Evolutionary conservation across 1,139 yeast species (phyloP).

Genomic region (Nakaseomyces glabratus): DNA sequence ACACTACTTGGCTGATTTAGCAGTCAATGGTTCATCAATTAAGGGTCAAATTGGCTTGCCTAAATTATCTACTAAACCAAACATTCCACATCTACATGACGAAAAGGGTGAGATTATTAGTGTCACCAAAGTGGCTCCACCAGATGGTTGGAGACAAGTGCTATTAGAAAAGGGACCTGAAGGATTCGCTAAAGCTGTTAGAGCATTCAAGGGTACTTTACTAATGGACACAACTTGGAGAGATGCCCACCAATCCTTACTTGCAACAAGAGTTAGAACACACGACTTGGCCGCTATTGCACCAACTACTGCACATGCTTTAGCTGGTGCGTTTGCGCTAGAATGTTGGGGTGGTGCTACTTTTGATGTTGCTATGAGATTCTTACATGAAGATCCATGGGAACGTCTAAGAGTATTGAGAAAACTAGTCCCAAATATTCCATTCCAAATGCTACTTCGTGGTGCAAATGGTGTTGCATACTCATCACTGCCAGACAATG

Average conservation of each 20-base stretch:
- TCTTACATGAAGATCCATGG: conserved; percentile 98
- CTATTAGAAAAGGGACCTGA: conserved; percentile 80
- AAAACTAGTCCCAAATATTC: conserved; percentile 90
- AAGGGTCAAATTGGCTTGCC: conserved; percentile 94
- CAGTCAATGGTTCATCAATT: conserved; percentile 90
- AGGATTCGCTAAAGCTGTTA: conserved; percentile 78
- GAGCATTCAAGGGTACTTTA: conserved; percentile 76
- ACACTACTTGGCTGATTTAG: conserved; percentile 81
- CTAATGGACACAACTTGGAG: conserved; percentile 99
- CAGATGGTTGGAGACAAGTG: conserved; percentile 88
- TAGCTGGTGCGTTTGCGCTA: conserved; percentile 86
- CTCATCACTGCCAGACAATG: conserved; percentile 95
- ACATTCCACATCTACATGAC: conserved; percentile 63
- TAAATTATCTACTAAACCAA: conserved; percentile 64
- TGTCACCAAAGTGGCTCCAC: conserved; percentile 43
- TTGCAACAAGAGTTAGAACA: conserved; percentile 96
- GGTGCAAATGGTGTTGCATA: conserved; percentile 99
- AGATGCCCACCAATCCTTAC: conserved; percentile 96
- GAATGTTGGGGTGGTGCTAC: conserved; percentile 99
- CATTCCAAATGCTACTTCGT: conserved; percentile 97
- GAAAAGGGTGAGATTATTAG: conserved; percentile 48
- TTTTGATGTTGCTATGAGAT: conserved; percentile 96
- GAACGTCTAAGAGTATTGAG: conserved; percentile 83
- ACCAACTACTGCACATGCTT: conserved; percentile 84
- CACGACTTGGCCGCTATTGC: conserved; percentile 87